Conservation (phyloP, 768 basidiomycete genomes). For the Tulasnella sp. region DNA sequence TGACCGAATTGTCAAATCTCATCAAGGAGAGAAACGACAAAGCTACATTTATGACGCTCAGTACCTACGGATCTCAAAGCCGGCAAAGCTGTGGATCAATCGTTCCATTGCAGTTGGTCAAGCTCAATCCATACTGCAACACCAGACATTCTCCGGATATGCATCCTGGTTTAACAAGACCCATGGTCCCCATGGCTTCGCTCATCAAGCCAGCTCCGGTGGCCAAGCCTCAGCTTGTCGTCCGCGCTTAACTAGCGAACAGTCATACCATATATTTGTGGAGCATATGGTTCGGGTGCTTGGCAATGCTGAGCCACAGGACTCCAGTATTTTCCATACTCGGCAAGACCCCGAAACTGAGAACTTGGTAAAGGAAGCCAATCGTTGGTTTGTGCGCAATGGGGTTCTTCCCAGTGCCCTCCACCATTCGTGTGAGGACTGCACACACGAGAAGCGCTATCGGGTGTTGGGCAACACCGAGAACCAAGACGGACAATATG, state of each 20-base stretch:
- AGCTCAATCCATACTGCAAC: constrained; percentile 26
- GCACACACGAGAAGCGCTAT: constrained; percentile 29
- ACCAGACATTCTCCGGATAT: constrained; percentile 30
- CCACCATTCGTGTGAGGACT: constrained; percentile 25
- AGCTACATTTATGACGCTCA: constrained; percentile 23
- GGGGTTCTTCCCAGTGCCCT: constrained; percentile 23
- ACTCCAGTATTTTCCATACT: constrained; percentile 15
- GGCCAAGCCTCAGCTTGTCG: neutral
- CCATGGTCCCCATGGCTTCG: neutral
- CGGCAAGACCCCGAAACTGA: neutral
- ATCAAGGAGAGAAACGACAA: too few species aligned
- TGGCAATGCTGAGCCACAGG: constrained; percentile 23
- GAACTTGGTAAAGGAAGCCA: neutral
- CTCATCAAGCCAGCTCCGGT: neutral
- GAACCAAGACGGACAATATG: too few species aligned
- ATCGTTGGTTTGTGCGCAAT: constrained; percentile 23
- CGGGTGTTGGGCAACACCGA: too few species aligned
- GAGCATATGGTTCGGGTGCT: constrained; percentile 29
- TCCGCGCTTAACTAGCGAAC: constrained; percentile 27
- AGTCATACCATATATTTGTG: constrained; percentile 28
- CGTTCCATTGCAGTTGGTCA: constrained; percentile 26
- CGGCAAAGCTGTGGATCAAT: constrained; percentile 28
- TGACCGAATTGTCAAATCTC: constrained; percentile 24
- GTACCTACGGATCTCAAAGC: constrained; percentile 28
- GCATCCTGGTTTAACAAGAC: constrained; percentile 27